A percentile compares a stretch with the other conserved stretches of the same genome.
Conservation (phyloP, 768 basidiomycete species). For the Favolaschia claudopus region DNA sequence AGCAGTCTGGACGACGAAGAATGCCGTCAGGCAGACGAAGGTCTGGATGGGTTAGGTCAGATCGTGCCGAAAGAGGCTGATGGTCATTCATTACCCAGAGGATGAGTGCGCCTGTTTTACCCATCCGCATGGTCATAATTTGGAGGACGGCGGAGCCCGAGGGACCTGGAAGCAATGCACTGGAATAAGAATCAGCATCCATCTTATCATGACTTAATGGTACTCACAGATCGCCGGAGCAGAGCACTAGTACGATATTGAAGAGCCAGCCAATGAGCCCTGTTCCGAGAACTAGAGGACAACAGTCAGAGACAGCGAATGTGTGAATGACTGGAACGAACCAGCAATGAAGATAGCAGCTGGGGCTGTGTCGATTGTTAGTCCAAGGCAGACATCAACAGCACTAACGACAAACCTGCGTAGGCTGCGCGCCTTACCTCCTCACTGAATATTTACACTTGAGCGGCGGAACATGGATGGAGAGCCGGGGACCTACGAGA, state of each 20-base stretch:
- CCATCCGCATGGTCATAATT: conserved; percentile 82
- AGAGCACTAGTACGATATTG: conserved; percentile 87
- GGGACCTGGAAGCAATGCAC: conserved; percentile 70
- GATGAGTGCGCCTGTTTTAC: conserved; percentile 75
- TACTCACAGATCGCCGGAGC: conserved; percentile 78
- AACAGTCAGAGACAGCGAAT: background rate
- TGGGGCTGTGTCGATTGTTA: conserved; percentile 26
- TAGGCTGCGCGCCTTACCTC: conserved; percentile 84
- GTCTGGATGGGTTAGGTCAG: conserved; percentile 42
- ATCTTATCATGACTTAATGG: conserved; percentile 8
- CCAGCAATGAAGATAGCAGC: conserved; percentile 40
- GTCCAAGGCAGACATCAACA: background rate
- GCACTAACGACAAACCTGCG: conserved; percentile 54
- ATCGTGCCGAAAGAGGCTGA: background rate
- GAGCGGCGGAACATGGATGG: conserved; percentile 9
- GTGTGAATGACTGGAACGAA: background rate
- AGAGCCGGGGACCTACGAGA: conserved; percentile 61
- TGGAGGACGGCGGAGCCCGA: conserved; percentile 79
- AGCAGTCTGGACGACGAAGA: conserved; percentile 84
- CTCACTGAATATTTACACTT: conserved; percentile 52
- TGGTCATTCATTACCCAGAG: conserved; percentile 84
- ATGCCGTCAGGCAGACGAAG: conserved; percentile 85
- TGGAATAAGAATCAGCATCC: conserved; percentile 30
- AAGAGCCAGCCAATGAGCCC: conserved; percentile 85
- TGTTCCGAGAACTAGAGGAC: conserved; percentile 67